phyloP scores from a whole-genome alignment of 164 flowering plant genomes.

The Saururus chinensis region DNA sequence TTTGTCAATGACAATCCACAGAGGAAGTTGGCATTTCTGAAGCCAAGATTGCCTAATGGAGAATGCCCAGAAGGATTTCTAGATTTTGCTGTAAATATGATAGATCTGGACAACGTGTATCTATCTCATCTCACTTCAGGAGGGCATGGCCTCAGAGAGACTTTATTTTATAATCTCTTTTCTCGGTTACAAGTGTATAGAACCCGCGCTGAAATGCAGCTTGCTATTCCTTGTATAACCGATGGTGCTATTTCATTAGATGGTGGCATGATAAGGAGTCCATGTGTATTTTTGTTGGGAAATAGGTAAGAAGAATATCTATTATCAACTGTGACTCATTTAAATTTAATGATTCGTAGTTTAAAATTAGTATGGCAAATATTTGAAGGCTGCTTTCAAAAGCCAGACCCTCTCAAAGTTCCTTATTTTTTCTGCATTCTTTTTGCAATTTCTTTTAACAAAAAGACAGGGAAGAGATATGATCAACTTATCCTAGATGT shows the following conservation, averaged over 20 bases:
- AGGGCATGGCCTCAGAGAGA: conserved; percentile 79
- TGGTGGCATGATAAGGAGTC: conserved; percentile 68
- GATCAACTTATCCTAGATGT: no score
- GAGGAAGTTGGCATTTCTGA: conserved; percentile 56
- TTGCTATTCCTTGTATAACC: conserved; percentile 57
- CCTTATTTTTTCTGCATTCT: no score
- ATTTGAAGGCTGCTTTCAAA: no score
- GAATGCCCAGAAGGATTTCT: conserved; percentile 73
- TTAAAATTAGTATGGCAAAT: no score
- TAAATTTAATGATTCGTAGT: not conserved
- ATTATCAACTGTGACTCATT: not conserved
- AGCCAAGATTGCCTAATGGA: conserved; percentile 74
- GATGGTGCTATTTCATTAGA: conserved; percentile 89
- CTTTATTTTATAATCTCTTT: conserved; percentile 72
- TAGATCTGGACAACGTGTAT: conserved; percentile 37
- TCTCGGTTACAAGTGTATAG: conserved; percentile 67
- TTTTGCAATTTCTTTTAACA: no score
- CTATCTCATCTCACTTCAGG: conserved; percentile 28
- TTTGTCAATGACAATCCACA: conserved; percentile 62
- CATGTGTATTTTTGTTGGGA: conserved; percentile 54
- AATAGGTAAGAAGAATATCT: conserved; percentile 28
- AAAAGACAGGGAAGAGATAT: no score
- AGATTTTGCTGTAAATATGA: conserved; percentile 92
- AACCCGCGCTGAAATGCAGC: conserved; percentile 58
- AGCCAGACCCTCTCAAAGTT: no score